Evolutionary conservation across 2,329 filamentous ascomycete species (phyloP), one percentile per base, ranked within the genome.

Genomic region (Nemania serpens): DNA sequence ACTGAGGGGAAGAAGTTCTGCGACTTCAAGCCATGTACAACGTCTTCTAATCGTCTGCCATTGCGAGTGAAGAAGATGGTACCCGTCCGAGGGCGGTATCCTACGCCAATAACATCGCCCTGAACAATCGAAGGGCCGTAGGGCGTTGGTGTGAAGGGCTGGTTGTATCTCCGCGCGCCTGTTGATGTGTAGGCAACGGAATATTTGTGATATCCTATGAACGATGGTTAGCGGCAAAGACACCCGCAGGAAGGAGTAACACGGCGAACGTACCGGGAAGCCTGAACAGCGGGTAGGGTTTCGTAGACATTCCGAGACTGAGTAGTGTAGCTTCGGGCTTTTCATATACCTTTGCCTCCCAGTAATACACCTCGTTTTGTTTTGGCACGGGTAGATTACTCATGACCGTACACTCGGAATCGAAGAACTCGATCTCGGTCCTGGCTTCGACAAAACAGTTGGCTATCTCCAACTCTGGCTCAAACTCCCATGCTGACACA

Each of bases 401-500:
- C 81, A 97, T 92, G 64, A 98, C 95, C 69, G 93, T 96, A 79
- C 94, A 98, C 75, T 96, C 95, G 2, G 93, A 95, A 76, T 99
- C 95, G 73, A 96, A 99, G 79, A 99, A 99, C 75, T 99, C 95
- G 66, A 99, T 97, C 76, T 99, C 95, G 11, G 95, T 99, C 67
- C 95, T 87, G 42, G 81, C 94, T 77, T 99, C 94, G 66, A 99
- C 95, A 74, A 99, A 99, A 77, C 95, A 99, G 77, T 98, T 98
- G 68, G 95, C 95, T 68, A 98, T 97, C 77, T 99, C 95, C 37
- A 98, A 80, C 76, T 99, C 95, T n/a, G 95, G 95, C 76, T 98
- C 95, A 72, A 99, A 99, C 76, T 99, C 95, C 95, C 95, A 99
- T 6, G 95, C 95, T 5, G 95, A 97, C n/a, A 99, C 94, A 52